Conservation (phyloP, 768 basidiomycete species). For the Leucosporidium scottii region DNA sequence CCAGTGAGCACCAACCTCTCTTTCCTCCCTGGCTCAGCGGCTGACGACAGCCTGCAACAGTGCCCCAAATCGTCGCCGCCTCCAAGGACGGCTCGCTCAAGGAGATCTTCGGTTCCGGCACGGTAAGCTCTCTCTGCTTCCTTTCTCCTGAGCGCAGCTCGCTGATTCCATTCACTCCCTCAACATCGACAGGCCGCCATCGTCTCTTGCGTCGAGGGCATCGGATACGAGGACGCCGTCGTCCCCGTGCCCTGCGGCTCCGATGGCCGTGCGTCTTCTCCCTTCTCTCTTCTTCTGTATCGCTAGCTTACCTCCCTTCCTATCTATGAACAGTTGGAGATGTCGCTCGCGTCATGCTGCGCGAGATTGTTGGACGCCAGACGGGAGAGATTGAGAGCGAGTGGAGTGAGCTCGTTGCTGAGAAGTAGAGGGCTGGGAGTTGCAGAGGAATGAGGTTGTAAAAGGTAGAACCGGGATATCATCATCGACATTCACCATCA, state of each 20-base stretch:
- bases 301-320: too few relatives aligned
- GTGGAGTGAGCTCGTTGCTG: neutral
- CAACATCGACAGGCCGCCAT: constrained; percentile 51
- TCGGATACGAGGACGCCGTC: constrained; percentile 62
- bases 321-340: constrained; percentile 42
- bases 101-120: constrained; percentile 78
- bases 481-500: too few relatives aligned
- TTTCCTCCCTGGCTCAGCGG: neutral
- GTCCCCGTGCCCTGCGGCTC: constrained; percentile 41
- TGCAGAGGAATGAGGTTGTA: too few relatives aligned
- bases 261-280: constrained; percentile 4
- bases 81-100: constrained; percentile 58
- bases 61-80: constrained; percentile 49
- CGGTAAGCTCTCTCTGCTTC: constrained; percentile 34
- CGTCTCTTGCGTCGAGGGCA: constrained; percentile 62
- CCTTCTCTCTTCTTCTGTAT: too few relatives aligned
- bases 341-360: constrained; percentile 63
- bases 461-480: too few relatives aligned
- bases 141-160: constrained; percentile 42
- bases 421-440: neutral
- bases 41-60: neutral
- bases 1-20: constrained; percentile 38
- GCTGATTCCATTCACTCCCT: neutral
- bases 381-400: constrained; percentile 30
- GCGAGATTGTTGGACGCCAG: constrained; percentile 64